Percentiles rank a stretch among this genome's conserved stretches.
Evolutionary conservation across 768 basidiomycete species (phyloP).

Genomic region (Tylopilus balloui): DNA sequence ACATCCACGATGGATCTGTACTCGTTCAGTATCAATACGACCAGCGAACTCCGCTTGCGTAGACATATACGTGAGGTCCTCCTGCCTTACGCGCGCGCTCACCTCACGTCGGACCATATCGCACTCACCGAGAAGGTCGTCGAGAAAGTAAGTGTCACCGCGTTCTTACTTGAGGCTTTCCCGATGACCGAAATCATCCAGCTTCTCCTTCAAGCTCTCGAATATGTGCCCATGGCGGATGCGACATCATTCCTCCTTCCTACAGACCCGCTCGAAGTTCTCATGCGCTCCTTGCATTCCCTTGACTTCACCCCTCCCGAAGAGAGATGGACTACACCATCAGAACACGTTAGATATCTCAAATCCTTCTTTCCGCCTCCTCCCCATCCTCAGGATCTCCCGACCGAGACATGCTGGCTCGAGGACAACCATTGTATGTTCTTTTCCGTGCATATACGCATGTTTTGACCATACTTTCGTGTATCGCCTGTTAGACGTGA

Average conservation of each 20-base stretch:
- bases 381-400: conserved; percentile 22
- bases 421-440: conserved; percentile 34
- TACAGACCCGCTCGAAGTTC: conserved; percentile 49
- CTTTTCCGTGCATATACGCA: conserved; percentile 16
- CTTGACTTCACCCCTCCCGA: conserved; percentile 37
- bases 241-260: conserved; percentile 48
- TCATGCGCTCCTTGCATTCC: conserved; percentile 35
- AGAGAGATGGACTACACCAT: conserved; percentile 37
- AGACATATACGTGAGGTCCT: conserved; percentile 53
- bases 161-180: background rate
- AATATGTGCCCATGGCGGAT: conserved; percentile 45
- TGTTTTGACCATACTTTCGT: background rate
- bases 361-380: conserved; percentile 15
- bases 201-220: conserved; percentile 39
- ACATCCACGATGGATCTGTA: conserved; percentile 13
- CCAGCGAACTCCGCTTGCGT: conserved; percentile 23
- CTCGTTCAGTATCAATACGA: conserved; percentile 17
- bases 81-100: conserved; percentile 46
- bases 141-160: conserved; percentile 35
- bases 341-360: conserved; percentile 19
- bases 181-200: conserved; percentile 25
- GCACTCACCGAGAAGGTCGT: conserved; percentile 49
- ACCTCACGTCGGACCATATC: conserved; percentile 54
- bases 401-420: conserved; percentile 37
- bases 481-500: conserved; percentile 22